These are phyloP conservation scores for Plasmodium vivax DNA, from an alignment of 169 alveolate species.

Conservation along the genomic window DNA sequence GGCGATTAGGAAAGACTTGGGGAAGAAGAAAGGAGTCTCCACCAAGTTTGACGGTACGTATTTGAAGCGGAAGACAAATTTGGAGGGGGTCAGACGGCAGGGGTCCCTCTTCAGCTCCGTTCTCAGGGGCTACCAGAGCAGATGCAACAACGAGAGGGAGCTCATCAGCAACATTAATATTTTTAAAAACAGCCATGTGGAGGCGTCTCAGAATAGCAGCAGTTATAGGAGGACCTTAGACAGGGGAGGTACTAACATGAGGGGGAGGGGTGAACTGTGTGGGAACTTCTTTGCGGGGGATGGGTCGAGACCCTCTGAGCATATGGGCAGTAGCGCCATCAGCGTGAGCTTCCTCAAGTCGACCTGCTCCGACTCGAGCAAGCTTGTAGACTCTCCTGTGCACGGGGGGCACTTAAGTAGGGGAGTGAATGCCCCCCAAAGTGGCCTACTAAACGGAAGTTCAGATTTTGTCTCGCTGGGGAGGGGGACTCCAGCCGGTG, in stretches of 20 bases:
- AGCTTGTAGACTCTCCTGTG: constrained; percentile 33
- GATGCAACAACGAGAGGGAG: background rate
- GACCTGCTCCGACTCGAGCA: constrained; percentile 50
- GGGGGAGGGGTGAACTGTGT: background rate
- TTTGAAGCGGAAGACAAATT: background rate
- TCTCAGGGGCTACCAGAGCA: background rate
- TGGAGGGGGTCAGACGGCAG: background rate
- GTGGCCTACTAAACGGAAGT: background rate
- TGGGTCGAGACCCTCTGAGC: background rate
- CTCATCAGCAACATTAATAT: constrained; percentile 7
- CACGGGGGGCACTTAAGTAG: background rate
- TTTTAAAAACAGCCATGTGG: background rate
- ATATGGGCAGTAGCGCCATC: background rate
- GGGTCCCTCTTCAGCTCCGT: background rate
- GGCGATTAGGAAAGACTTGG: constrained; percentile 24
- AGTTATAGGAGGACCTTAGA: background rate
- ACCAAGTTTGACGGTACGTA: background rate
- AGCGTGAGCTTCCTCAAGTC: constrained; percentile 45
- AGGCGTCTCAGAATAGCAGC: background rate
- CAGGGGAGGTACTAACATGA: background rate
- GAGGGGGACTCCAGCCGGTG: background rate
- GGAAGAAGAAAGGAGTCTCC: constrained; percentile 2
- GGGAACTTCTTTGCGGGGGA: background rate
- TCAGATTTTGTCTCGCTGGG: background rate
- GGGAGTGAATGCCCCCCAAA: background rate